phyloP scores from a whole-genome alignment of 148 eudicot genomes.

The Vaccinium darrowii region DNA sequence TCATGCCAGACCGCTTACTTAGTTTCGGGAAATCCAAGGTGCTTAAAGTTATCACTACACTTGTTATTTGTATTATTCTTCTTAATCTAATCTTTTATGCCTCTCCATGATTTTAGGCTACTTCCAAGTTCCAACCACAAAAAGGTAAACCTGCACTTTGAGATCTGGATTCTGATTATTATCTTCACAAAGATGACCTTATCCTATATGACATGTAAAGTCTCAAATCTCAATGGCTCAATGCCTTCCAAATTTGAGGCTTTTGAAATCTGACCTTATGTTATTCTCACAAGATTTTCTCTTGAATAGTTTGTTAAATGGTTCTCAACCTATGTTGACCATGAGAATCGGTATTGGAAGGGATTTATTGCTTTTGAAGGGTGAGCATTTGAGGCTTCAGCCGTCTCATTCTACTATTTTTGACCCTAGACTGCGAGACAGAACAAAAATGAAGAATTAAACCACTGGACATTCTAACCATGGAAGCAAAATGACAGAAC shows the following conservation, averaged over 20 bases:
- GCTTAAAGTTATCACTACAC: background rate
- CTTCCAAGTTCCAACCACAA: conserved; percentile 62
- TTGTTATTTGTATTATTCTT: background rate
- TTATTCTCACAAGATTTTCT: background rate
- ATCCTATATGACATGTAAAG: conserved; percentile 48
- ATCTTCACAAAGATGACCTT: conserved; percentile 87
- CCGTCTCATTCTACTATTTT: background rate
- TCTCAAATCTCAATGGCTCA: background rate
- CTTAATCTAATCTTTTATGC: conserved; percentile 4
- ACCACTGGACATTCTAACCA: background rate
- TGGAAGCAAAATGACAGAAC: background rate
- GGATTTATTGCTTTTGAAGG: background rate
- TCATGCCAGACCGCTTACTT: no score
- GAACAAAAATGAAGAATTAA: no score
- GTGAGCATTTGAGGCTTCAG: background rate
- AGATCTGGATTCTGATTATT: conserved; percentile 99
- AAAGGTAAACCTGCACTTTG: conserved; percentile 98
- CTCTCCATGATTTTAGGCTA: conserved; percentile 48
- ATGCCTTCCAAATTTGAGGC: conserved; percentile 4
- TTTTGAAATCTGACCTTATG: background rate
- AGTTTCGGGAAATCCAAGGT: background rate
- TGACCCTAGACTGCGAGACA: no score
- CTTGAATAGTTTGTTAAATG: background rate
- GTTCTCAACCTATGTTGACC: background rate
- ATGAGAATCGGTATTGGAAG: background rate